Percentiles rank a stretch among this genome's conserved stretches.
Conservation (phyloP, 805 yeast genomes). For the Sugiyamaella valdiviana region DNA sequence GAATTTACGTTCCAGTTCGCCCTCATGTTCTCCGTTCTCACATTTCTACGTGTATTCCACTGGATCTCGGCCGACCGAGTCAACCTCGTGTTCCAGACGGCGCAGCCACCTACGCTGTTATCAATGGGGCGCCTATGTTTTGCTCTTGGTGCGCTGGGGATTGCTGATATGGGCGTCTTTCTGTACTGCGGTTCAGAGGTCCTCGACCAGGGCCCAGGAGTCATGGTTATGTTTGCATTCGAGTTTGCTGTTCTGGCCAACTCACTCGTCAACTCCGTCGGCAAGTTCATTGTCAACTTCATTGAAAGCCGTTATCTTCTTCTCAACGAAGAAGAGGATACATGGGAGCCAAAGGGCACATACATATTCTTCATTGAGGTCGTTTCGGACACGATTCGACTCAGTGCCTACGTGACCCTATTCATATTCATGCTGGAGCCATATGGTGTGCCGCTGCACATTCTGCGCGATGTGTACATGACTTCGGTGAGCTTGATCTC, state of each 20-base stretch:
- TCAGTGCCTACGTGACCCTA: slow-evolving; percentile 40
- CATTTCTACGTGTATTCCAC: slow-evolving; percentile 64
- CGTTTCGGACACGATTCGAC: slow-evolving; percentile 44
- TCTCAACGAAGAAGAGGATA: slow-evolving; percentile 48
- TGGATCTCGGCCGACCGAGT: slow-evolving; percentile 59
- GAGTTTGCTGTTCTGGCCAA: slow-evolving; percentile 63
- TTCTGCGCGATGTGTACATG: slow-evolving; percentile 45
- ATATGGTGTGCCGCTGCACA: slow-evolving; percentile 40
- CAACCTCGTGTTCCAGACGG: slow-evolving; percentile 43
- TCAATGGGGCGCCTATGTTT: slow-evolving; percentile 39
- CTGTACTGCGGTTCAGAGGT: slow-evolving; percentile 40
- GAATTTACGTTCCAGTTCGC: slow-evolving; percentile 44
- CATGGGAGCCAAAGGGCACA: slow-evolving; percentile 67
- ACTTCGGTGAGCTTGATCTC: slow-evolving; percentile 29
- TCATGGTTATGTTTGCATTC: slow-evolving; percentile 63
- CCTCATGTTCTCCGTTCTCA: slow-evolving; percentile 35
- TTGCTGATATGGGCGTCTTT: slow-evolving; percentile 48
- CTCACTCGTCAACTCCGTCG: slow-evolving; percentile 42
- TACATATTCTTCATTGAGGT: slow-evolving; percentile 52
- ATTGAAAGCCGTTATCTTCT: slow-evolving; percentile 50
- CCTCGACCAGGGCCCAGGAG: slow-evolving; percentile 24
- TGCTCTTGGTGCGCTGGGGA: slow-evolving; percentile 40
- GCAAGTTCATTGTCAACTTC: slow-evolving; percentile 46
- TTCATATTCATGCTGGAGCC: slow-evolving; percentile 43
- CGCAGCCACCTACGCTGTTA: slow-evolving; percentile 28